Evolutionary conservation across 495 filamentous ascomycete species (phyloP), one percentile per base, ranked within the genome.

Genomic region (Endocarpon pusillum): DNA sequence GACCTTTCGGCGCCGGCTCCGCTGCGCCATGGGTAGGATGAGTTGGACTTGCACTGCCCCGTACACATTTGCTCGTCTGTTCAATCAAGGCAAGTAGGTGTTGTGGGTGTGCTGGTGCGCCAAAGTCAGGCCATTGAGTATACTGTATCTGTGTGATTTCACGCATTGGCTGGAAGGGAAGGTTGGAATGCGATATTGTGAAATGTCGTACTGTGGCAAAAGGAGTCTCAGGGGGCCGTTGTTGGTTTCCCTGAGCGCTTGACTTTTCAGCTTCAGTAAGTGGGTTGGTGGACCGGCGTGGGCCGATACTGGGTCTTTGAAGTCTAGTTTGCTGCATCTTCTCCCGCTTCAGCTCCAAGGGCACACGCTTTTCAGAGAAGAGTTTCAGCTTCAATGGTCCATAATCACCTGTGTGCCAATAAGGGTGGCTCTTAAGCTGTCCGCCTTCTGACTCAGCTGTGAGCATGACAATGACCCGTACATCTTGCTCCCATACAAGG

Each of bases 61-160:
- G 44, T 33, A 52, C 46, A 31, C 63, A 45, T 27, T 69, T 61
- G 41, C 86, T 81, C 40, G 78, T 81, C 25, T 91, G 72, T 56
- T 94, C 85, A 34, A 96, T 78, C 12, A 97, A 55, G 6, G 75
- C 76, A 2, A 97, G 63, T 1, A 97, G 66, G 45, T 97, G 83
- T 5, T 67, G 65, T 2, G 89, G 82, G 38, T 87, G 80, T 4
- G 89, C 86, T 0, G 86, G 89, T 0, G 87, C 77, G 22, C 91
- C 89, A 48, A 94, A 94, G 51, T 97, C 89, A 1, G 91, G 89
- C 89, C 89, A 97, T 10, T 73, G 75, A 6, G 83, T 73, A 46
- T 93, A 94, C 39, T 97, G 91, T 2, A 97, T 64, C 38, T 97
- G 89, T 0, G 84, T 94, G 46, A 97, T 81, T 54, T 96, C 85